These are phyloP conservation scores for Fagopyrum homotropicum DNA, from an alignment of 148 eudicot species.

Conservation along the genomic window DNA sequence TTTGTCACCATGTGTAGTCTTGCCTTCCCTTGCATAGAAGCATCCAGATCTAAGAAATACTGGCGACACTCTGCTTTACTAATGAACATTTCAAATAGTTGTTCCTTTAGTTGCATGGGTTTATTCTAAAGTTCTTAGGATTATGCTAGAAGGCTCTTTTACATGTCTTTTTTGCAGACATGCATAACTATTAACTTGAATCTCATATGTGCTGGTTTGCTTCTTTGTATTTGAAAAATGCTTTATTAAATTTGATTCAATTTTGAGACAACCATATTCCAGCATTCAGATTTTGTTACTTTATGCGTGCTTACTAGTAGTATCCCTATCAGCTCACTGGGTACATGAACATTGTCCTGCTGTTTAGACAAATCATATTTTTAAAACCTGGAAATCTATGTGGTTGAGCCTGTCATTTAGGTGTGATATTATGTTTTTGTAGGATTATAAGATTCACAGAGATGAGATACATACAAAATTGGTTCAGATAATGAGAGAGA, in stretches of 20 bases:
- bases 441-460: constrained; percentile 88
- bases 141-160: neutral
- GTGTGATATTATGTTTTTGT: constrained; percentile 11
- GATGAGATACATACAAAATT: constrained; percentile 96
- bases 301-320: neutral
- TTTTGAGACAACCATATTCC: neutral
- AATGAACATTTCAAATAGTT: neutral
- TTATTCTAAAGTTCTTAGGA: neutral
- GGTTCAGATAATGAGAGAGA: constrained; percentile 96
- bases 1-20: neutral
- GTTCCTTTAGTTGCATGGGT: neutral
- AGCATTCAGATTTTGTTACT: neutral
- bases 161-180: neutral
- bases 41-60: neutral
- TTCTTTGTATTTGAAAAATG: neutral
- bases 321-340: neutral
- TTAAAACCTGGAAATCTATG: neutral
- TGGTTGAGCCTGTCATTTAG: constrained; percentile 5
- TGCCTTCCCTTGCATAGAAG: neutral
- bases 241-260: neutral
- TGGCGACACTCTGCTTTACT: neutral
- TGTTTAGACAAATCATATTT: neutral
- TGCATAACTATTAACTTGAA: neutral
- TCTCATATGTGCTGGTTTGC: neutral
- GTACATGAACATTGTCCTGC: neutral